phyloP scores from a whole-genome alignment of 176 grass and related monocot species.

The Musa troglodytarum region DNA sequence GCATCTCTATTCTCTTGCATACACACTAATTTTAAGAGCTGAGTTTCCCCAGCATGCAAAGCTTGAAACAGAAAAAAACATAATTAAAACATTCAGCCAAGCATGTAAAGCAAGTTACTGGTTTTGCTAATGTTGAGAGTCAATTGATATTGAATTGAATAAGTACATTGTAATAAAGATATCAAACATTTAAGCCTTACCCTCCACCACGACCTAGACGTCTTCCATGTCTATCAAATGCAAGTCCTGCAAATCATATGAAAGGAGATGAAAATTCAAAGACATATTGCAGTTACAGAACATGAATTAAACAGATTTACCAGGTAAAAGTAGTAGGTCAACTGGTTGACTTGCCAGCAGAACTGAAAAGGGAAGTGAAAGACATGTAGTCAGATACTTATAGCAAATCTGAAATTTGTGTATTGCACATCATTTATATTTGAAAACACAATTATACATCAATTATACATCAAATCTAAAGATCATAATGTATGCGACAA shows the following conservation, averaged over 20 bases:
- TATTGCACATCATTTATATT: no score
- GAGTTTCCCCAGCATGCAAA: not conserved
- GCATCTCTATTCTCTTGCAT: not conserved
- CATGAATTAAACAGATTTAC: slow-evolving; percentile 28
- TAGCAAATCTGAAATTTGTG: no score
- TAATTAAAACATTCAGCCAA: not conserved
- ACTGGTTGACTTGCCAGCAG: slow-evolving; percentile 53
- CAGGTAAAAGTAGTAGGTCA: slow-evolving; percentile 77
- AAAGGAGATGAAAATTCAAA: slow-evolving; percentile 1
- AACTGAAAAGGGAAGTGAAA: slow-evolving; percentile 35
- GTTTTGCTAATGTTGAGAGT: not conserved
- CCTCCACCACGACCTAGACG: slow-evolving; percentile 91
- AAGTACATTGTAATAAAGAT: not conserved
- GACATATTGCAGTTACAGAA: not conserved
- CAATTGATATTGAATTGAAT: not conserved
- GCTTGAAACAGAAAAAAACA: not conserved
- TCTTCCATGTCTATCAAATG: slow-evolving; percentile 80
- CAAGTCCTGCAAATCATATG: slow-evolving; percentile 50
- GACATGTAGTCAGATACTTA: not conserved
- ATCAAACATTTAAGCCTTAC: slow-evolving; percentile 31
- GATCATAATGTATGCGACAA: no score
- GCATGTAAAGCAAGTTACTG: not conserved
- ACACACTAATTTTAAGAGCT: not conserved
- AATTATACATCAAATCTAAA: no score
- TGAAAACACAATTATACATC: no score